Evolutionary conservation across 495 filamentous ascomycete genomes (phyloP), one percentile per base, ranked within the genome.

Genomic region (Aspergillus biplanus): DNA sequence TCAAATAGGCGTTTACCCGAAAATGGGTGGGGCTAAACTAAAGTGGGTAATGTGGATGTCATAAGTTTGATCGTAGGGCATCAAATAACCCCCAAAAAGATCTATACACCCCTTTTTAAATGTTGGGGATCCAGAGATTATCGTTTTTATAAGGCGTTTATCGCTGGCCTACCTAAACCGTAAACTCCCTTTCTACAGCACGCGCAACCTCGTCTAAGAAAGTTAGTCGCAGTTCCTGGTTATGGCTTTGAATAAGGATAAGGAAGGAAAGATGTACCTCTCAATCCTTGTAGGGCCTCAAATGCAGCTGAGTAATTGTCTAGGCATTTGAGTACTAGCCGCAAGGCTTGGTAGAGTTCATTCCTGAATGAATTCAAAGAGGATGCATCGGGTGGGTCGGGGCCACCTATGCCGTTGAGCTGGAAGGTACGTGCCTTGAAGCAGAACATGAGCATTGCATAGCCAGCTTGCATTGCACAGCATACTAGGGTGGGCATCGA

Each of bases 231-330:
- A 21, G 3, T n/a, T 7, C 1, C 39, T 4, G 6, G 46, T 9
- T 4, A 15, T 21, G 16, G 18, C 15, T 18, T 8, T 0, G 4
- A 49, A n/a, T 7, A 50, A 27, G 46, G 16, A 37, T 37, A 15
- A 16, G 52, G 21, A 1, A 9, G 4, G 33, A 18, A 58, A 13
- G n/a, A 34, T 18, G 18, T 54, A 64, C 62, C 62, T 55, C 34
- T 52, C n/a, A 64, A 55, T 11, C 62, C 62, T 18, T 64, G 56
- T 34, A 64, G 37, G 2, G 62, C 56, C 42, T 64, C 62, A 56
- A 59, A 64, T 0, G 56, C 56, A 27, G 59, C 34, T 7, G 54
- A 54, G 31, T 64, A 59, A 49, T 64, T 59, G 3, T 15, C 37
- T 5, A 64, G 9, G 31, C 34, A 58, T 32, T 49, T 59, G 11